Evolutionary conservation across 192 early-diverging fungal genomes (phyloP).

Genomic region (Gaertneriomyces semiglobifer): DNA sequence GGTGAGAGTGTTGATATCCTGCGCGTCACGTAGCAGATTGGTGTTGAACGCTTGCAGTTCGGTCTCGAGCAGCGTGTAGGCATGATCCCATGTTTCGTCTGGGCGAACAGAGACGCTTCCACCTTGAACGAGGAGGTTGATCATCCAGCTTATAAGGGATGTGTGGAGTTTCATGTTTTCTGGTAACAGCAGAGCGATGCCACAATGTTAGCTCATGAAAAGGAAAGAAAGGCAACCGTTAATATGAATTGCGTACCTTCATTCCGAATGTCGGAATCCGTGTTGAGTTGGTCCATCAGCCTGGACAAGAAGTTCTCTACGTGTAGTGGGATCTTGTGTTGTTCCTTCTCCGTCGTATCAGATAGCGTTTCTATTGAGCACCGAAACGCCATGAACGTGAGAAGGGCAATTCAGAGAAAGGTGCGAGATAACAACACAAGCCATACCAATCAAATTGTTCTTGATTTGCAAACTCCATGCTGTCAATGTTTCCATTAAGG

Average conservation of each 20-base stretch:
- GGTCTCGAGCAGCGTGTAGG: constrained; percentile 36
- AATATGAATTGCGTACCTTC: constrained; percentile 29
- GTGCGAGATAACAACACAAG: neutral
- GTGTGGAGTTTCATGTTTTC: constrained; percentile 60
- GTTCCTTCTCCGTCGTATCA: constrained; percentile 54
- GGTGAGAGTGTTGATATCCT: constrained; percentile 46
- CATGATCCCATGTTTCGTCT: constrained; percentile 38
- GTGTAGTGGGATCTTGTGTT: constrained; percentile 52
- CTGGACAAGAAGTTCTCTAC: constrained; percentile 51
- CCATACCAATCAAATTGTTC: constrained; percentile 35
- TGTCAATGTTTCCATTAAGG: constrained; percentile 40
- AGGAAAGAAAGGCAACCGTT: neutral
- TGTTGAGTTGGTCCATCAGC: constrained; percentile 54
- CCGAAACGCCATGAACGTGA: too few species aligned
- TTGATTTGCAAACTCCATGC: constrained; percentile 48
- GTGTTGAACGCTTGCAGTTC: constrained; percentile 45
- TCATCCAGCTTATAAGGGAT: constrained; percentile 51
- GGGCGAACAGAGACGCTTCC: constrained; percentile 9
- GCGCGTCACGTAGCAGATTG: constrained; percentile 44
- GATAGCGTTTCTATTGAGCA: constrained; percentile 38
- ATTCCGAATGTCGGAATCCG: constrained; percentile 50
- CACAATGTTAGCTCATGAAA: neutral
- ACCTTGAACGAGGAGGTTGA: constrained; percentile 48
- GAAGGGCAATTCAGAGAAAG: too few species aligned
- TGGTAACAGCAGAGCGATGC: neutral